Evolutionary conservation across 306 rosid species (phyloP).

Genomic region (Sphenostylis stenocarpa): DNA sequence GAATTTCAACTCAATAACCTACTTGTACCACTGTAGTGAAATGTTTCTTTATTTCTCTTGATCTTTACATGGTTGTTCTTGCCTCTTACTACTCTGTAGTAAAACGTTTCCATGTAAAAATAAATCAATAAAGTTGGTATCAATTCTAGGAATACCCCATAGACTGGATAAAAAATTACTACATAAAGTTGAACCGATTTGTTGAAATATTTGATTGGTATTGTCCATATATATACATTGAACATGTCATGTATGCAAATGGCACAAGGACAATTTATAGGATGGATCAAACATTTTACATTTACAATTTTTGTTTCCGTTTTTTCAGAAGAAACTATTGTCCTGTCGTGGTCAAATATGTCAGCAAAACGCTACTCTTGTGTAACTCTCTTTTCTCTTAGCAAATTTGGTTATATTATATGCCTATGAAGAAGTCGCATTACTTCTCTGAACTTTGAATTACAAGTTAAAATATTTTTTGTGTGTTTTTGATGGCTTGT

Average conservation of each 20-base stretch:
- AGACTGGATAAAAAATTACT: not conserved
- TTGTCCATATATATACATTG: not conserved
- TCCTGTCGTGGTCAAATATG: conserved; percentile 3
- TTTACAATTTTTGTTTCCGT: not conserved
- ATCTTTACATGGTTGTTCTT: not conserved
- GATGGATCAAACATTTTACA: not conserved
- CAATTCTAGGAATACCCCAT: not conserved
- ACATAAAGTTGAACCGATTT: not conserved
- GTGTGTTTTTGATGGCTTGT: not conserved
- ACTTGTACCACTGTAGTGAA: not conserved
- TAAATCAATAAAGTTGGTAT: not conserved
- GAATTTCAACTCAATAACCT: not conserved
- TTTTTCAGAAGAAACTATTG: not conserved
- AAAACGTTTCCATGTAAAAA: not conserved
- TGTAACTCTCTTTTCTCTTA: not conserved
- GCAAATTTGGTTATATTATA: not conserved
- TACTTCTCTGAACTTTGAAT: conserved; percentile 9
- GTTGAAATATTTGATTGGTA: not conserved
- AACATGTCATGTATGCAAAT: not conserved
- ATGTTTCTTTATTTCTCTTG: not conserved
- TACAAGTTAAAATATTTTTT: not conserved
- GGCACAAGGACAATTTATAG: not conserved
- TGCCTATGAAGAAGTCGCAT: conserved; percentile 16
- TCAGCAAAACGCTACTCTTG: not conserved
- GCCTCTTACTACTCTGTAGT: not conserved